These are phyloP conservation scores for Botrytis fragariae DNA, from an alignment of 2,329 filamentous ascomycete species.

Conservation along the genomic window DNA sequence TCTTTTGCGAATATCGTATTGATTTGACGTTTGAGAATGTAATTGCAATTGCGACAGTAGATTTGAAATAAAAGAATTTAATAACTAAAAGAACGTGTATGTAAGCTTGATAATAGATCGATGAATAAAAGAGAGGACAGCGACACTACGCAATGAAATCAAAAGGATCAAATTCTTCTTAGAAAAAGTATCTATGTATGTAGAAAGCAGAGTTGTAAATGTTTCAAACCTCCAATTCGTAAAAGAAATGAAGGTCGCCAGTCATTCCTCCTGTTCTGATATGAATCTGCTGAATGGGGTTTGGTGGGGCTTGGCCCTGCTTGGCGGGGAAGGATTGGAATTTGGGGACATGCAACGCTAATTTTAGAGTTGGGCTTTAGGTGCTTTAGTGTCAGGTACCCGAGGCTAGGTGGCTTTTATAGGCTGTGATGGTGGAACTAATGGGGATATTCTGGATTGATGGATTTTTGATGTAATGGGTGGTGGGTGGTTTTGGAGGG, in stretches of 20 bases:
- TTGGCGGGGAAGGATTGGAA: background rate
- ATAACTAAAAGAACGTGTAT: background rate
- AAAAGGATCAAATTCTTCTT: background rate
- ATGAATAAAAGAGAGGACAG: slow-evolving; percentile 16
- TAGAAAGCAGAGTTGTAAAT: background rate
- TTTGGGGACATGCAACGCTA: background rate
- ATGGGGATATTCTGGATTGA: background rate
- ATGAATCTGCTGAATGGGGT: slow-evolving; percentile 7
- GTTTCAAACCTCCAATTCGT: background rate
- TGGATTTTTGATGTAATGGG: background rate
- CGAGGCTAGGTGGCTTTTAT: background rate
- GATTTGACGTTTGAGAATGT: background rate
- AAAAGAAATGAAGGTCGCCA: slow-evolving; percentile 4
- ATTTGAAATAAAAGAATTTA: background rate
- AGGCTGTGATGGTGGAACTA: background rate
- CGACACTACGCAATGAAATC: slow-evolving; percentile 5
- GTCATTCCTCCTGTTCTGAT: slow-evolving; percentile 5
- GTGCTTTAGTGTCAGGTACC: slow-evolving; percentile 9
- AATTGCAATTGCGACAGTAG: background rate
- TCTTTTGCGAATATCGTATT: background rate
- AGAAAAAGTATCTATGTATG: background rate
- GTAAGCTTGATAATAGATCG: background rate
- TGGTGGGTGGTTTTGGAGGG: background rate
- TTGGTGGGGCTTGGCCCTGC: slow-evolving; percentile 4
- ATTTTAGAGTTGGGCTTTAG: background rate